Percentiles rank a stretch among this genome's conserved stretches.
Evolutionary conservation across 2,329 filamentous ascomycete species (phyloP).

Genomic region (Leptographium flavum): DNA sequence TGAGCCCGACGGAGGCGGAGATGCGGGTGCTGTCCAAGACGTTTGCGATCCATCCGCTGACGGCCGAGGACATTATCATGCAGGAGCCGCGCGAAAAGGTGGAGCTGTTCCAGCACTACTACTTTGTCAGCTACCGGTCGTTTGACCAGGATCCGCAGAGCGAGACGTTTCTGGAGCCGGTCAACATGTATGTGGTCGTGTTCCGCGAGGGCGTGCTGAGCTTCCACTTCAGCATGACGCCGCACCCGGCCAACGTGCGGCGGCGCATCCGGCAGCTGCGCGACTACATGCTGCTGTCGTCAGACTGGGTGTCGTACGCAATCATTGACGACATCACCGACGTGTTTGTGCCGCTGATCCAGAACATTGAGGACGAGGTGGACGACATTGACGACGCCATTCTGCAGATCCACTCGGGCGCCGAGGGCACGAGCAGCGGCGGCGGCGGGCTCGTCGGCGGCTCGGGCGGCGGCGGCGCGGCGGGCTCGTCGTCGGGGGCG

Average conservation of each 20-base stretch:
- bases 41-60: slow-evolving; percentile 91
- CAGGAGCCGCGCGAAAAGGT: slow-evolving; percentile 97
- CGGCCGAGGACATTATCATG: slow-evolving; percentile 91
- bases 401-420: slow-evolving; percentile 58
- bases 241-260: slow-evolving; percentile 90
- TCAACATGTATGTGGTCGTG: slow-evolving; percentile 95
- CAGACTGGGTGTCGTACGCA: slow-evolving; percentile 97
- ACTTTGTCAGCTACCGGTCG: slow-evolving; percentile 95
- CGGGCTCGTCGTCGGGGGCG: not conserved
- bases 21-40: slow-evolving; percentile 89
- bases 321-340: slow-evolving; percentile 98
- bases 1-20: slow-evolving; percentile 81
- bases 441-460: slow-evolving; percentile 17
- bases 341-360: slow-evolving; percentile 83
- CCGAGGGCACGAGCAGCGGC: slow-evolving; percentile 10
- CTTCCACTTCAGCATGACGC: slow-evolving; percentile 94
- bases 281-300: slow-evolving; percentile 83
- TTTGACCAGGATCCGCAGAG: slow-evolving; percentile 90
- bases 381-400: slow-evolving; percentile 94
- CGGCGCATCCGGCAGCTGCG: slow-evolving; percentile 83
- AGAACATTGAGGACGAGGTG: slow-evolving; percentile 87
- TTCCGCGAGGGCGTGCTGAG: slow-evolving; percentile 91
- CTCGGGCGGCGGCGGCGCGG: not conserved
- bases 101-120: slow-evolving; percentile 92
- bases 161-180: slow-evolving; percentile 82